Percentiles rank a stretch among this genome's conserved stretches.
Conservation (phyloP, 352 stramenopile genomes). For the Phytophthora chlamydospora region DNA sequence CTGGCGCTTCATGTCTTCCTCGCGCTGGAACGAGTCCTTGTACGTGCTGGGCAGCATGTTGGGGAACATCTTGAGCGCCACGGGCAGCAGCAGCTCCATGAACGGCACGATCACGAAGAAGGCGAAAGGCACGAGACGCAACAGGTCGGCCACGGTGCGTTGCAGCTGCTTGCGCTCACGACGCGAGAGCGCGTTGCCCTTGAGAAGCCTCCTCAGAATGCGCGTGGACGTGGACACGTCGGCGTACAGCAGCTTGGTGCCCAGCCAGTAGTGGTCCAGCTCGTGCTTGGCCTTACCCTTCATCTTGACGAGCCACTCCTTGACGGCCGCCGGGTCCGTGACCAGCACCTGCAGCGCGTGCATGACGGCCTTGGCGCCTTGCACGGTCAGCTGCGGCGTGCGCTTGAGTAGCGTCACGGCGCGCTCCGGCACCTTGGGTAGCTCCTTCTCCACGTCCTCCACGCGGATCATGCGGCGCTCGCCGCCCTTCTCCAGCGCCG, state of each 20-base stretch:
- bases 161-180: conserved; percentile 97
- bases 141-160: conserved; percentile 95
- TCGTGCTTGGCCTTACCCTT: conserved; percentile 91
- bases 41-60: conserved; percentile 99
- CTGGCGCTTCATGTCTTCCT: conserved; percentile 99
- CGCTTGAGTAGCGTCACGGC: conserved; percentile 74
- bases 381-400: conserved; percentile 62
- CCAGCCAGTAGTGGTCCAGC: conserved; percentile 97
- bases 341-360: conserved; percentile 66
- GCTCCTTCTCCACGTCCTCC: conserved; percentile 75
- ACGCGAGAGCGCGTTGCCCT: conserved; percentile 93
- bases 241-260: conserved; percentile 95
- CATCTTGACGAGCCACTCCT: conserved; percentile 61
- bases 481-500: conserved; percentile 77
- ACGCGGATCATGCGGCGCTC: conserved; percentile 82
- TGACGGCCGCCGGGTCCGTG: conserved; percentile 66
- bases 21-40: conserved; percentile 94
- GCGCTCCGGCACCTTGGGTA: conserved; percentile 77
- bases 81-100: conserved; percentile 97
- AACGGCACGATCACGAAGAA: conserved; percentile 99
- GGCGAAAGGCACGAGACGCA: conserved; percentile 97
- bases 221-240: conserved; percentile 95
- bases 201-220: conserved; percentile 92
- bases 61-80: conserved; percentile 98
- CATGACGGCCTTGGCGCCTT: conserved; percentile 60